Conservation (phyloP, 169 alveolate genomes). For the Plasmodium ovale region DNA sequence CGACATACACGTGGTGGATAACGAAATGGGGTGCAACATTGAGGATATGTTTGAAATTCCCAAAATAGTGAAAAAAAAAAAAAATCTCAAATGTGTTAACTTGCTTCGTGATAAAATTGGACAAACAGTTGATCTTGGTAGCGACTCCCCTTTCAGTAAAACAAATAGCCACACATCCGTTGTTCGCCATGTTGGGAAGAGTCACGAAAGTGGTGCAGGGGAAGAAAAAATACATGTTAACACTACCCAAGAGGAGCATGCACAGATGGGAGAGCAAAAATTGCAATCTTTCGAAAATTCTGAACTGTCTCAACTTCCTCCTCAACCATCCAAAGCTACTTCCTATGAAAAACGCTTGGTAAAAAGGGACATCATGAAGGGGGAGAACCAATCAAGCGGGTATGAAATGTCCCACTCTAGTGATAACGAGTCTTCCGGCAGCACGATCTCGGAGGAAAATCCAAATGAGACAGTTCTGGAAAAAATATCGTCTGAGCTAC, state of each 20-base stretch:
- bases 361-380: neutral
- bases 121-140: neutral
- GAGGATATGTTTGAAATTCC: constrained; percentile 57
- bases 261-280: too few species aligned
- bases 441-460: constrained; percentile 14
- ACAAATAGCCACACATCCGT: neutral
- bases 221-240: neutral
- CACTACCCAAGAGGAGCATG: neutral
- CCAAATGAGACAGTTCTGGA: constrained; percentile 45
- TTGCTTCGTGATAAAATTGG: neutral
- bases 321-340: too few species aligned
- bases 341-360: too few species aligned
- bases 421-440: constrained; percentile 7
- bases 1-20: constrained; percentile 53
- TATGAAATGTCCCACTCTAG: neutral
- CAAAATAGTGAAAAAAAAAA: constrained; percentile 56
- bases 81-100: neutral
- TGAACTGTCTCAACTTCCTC: neutral
- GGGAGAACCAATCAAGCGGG: neutral
- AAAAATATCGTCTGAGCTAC: constrained; percentile 30
- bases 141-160: neutral
- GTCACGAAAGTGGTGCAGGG: neutral
- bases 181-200: neutral
- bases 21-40: constrained; percentile 33
- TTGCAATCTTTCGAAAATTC: neutral